A percentile compares a stretch with the other conserved stretches of the same genome.
These are phyloP conservation scores for Saccharum spontaneum DNA, from an alignment of 176 grass and related monocot genomes.

Conservation along the genomic window DNA sequence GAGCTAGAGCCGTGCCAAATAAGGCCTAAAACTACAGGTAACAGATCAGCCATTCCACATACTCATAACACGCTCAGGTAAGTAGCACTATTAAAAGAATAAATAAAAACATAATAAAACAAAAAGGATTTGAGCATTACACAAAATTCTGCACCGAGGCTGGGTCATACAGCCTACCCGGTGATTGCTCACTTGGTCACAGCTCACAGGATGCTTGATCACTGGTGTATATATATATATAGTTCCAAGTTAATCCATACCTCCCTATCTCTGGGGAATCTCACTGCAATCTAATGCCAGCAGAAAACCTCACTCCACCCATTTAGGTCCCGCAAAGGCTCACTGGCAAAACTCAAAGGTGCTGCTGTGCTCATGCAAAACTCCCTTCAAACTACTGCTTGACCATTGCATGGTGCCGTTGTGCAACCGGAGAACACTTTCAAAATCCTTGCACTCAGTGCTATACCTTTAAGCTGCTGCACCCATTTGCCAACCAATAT, in stretches of 20 bases:
- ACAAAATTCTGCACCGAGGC: conserved; percentile 20
- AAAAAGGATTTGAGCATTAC: neutral
- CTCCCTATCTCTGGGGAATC: neutral
- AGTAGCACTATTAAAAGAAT: neutral
- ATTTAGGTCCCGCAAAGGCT: neutral
- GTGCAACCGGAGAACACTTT: neutral
- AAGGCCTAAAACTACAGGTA: too few species aligned
- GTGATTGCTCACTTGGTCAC: conserved; percentile 5
- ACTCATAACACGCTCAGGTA: neutral
- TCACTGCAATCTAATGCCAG: conserved; percentile 4
- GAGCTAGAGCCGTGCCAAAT: too few species aligned
- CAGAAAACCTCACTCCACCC: neutral
- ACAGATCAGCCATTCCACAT: neutral
- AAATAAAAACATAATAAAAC: neutral
- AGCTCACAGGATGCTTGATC: neutral
- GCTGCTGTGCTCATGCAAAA: conserved; percentile 15
- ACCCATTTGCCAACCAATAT: neutral
- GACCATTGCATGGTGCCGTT: neutral
- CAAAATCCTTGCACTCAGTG: conserved; percentile 2
- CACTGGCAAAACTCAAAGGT: neutral
- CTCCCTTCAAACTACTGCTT: neutral
- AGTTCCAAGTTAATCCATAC: neutral
- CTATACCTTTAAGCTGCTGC: neutral
- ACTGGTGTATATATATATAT: neutral
- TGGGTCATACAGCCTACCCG: neutral